These are phyloP conservation scores for Irpex sp. DNA, from an alignment of 1,284 basidiomycete species.

Conservation along the genomic window DNA sequence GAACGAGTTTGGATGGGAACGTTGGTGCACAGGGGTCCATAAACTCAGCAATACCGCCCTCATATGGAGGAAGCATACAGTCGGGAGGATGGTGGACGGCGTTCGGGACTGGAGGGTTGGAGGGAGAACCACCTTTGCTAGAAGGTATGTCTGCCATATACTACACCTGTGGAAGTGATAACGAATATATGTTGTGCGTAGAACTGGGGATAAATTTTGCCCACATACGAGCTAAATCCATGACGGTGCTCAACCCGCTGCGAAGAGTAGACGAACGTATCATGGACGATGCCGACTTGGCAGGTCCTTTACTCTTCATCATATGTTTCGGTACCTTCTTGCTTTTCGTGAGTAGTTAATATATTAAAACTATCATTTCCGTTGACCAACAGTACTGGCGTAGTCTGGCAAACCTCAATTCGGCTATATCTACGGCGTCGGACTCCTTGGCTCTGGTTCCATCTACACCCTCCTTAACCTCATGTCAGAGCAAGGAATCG, in stretches of 20 bases:
- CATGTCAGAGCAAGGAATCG: slow-evolving; percentile 95
- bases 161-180: slow-evolving; percentile 1
- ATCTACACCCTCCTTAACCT: slow-evolving; percentile 96
- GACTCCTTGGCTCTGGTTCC: slow-evolving; percentile 89
- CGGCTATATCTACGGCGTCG: slow-evolving; percentile 98
- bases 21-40: slow-evolving; percentile 57
- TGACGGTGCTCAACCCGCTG: slow-evolving; percentile 95
- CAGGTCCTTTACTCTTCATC: slow-evolving; percentile 93
- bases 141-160: slow-evolving; percentile 61
- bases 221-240: slow-evolving; percentile 91
- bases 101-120: slow-evolving; percentile 93
- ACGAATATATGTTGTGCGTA: slow-evolving; percentile 29
- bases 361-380: background rate
- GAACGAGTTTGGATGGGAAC: slow-evolving; percentile 73
- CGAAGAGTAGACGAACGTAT: slow-evolving; percentile 87
- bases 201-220: slow-evolving; percentile 98
- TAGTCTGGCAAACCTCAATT: slow-evolving; percentile 99
- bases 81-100: slow-evolving; percentile 89
- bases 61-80: slow-evolving; percentile 72
- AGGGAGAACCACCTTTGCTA: slow-evolving; percentile 89
- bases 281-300: slow-evolving; percentile 99
- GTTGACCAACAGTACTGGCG: background rate
- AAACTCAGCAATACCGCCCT: slow-evolving; percentile 37
- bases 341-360: slow-evolving; percentile 71
- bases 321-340: slow-evolving; percentile 92